These are phyloP conservation scores for Tuber umbilicatum DNA, from an alignment of 495 filamentous ascomycete genomes.

Conservation along the genomic window DNA sequence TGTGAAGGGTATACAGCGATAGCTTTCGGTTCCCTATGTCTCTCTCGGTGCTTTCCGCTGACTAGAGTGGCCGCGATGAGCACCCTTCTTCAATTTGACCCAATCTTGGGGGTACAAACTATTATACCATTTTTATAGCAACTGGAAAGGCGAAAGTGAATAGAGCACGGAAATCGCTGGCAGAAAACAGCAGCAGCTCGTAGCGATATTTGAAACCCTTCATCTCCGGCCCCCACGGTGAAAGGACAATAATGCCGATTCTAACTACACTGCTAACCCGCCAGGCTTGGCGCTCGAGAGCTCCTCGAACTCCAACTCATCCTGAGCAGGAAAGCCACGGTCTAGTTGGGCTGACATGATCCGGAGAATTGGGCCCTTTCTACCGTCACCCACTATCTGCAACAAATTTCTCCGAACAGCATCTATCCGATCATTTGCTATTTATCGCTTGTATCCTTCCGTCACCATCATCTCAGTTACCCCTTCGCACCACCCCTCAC, in stretches of 20 bases:
- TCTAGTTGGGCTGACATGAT: background rate
- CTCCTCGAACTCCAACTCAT: background rate
- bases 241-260: background rate
- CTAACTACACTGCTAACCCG: background rate
- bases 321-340: background rate
- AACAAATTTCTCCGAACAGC: background rate
- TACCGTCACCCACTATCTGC: background rate
- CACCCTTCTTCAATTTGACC: background rate
- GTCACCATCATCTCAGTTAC: background rate
- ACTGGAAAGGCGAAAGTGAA: background rate
- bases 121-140: background rate
- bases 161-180: background rate
- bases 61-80: background rate
- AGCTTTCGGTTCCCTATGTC: background rate
- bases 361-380: background rate
- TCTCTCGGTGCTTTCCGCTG: background rate
- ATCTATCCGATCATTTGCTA: background rate
- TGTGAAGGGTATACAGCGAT: background rate
- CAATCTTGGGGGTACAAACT: background rate
- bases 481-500: background rate
- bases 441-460: background rate
- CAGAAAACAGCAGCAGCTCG: background rate
- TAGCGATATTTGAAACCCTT: background rate
- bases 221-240: background rate
- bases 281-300: background rate